A percentile compares a stretch with the other conserved stretches of the same genome.
phyloP scores from a whole-genome alignment of 176 grass and related monocot genomes.

The Lolium multiflorum region DNA sequence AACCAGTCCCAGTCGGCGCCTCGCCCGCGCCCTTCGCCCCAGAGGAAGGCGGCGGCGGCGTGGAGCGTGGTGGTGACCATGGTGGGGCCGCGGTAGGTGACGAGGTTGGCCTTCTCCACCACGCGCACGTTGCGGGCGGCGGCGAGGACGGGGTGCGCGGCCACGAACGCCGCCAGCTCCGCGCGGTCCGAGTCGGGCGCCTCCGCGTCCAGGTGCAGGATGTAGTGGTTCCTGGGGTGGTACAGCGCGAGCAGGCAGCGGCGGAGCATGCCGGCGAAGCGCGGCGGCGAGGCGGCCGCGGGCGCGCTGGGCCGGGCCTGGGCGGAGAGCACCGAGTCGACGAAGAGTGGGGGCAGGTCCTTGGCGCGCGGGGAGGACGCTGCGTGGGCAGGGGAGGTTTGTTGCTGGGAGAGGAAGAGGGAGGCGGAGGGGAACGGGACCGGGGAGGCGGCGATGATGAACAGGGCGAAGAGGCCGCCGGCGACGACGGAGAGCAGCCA shows the following conservation, averaged over 20 bases:
- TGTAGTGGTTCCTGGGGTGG: slow-evolving; percentile 82
- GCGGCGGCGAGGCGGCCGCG: slow-evolving; percentile 1
- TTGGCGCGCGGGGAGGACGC: not conserved
- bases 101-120: slow-evolving; percentile 76
- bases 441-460: slow-evolving; percentile 41
- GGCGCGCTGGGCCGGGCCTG: not conserved
- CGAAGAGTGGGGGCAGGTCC: slow-evolving; percentile 43
- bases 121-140: slow-evolving; percentile 59
- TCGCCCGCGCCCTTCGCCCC: slow-evolving; percentile 26
- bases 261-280: slow-evolving; percentile 61
- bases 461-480: slow-evolving; percentile 42
- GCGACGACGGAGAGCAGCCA: slow-evolving; percentile 58
- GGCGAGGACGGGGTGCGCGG: slow-evolving; percentile 55
- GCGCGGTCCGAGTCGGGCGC: slow-evolving; percentile 59
- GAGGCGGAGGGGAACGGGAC: slow-evolving; percentile 33
- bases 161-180: slow-evolving; percentile 52
- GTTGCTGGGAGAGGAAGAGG: not conserved
- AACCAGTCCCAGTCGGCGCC: slow-evolving; percentile 84
- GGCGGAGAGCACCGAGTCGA: slow-evolving; percentile 48
- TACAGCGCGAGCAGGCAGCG: slow-evolving; percentile 76
- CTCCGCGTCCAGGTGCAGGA: slow-evolving; percentile 84
- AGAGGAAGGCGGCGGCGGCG: slow-evolving; percentile 61
- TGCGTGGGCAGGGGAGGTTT: not conserved
- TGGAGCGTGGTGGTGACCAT: slow-evolving; percentile 94
- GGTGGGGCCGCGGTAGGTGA: slow-evolving; percentile 88